Evolutionary conservation across 179 eudicot species (phyloP), one percentile per base, ranked within the genome.

Genomic region (Carnegiea gigantea): DNA sequence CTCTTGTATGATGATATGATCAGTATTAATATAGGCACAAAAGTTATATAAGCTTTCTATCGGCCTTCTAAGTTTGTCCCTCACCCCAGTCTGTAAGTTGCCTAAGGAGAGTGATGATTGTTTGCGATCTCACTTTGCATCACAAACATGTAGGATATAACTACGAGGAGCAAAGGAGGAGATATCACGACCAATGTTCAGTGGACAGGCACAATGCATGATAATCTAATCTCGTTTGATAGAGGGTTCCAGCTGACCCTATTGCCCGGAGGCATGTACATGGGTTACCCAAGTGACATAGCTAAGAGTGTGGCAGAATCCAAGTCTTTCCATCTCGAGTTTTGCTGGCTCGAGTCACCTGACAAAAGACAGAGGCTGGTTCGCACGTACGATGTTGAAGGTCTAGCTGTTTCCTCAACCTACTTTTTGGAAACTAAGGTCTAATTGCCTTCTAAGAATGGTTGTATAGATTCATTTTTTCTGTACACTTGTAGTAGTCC

Each of bases 231-330:
- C 81, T 87, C 79, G 51, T 94, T 91, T 60, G 97, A 92, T 73
- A 93, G 92, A 73, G 99, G 99, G 57, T 95, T 81, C 83, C 97
- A 95, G 85, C 48, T 89, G 48, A 92, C 92, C 23, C 84, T 95
- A 72, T 78, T 95, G 79, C 99, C 99, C 9, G 96, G 97, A 36
- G 97, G 98, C 79, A 94, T 95, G 89, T 95, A 95, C 91, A 91
- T 95, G 96, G 99, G 96, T 53, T 94, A 90, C 87, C 99, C 99
- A 15, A 83, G 88, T 70, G 89, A 95, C 78, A 75, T 95, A 11
- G 86, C 90, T 20, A 90, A 91, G 80, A 85, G 90, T 23, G 90
- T 94, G 9, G 89, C 91, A 5, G 97, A 95, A 38, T 87, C 87
- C 80, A 91, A 83, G 86, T 85, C 97, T 3, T 95, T 95, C 80